Evolutionary conservation across 768 basidiomycete genomes (phyloP).

Genomic region (Pulveroboletus sp.): DNA sequence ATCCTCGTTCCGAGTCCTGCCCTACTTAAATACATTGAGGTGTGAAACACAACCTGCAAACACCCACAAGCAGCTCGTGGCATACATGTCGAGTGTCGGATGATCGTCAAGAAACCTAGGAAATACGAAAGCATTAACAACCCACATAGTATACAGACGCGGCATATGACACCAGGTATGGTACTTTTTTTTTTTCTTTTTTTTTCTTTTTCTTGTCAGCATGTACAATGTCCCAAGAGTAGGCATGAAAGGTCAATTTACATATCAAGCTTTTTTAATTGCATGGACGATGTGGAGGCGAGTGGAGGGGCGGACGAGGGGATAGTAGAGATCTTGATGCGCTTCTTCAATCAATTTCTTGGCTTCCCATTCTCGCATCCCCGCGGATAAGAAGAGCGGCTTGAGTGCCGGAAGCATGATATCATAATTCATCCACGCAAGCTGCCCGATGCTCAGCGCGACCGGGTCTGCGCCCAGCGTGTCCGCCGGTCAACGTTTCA

Average conservation of each 20-base stretch:
- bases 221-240: slow-evolving; percentile 20
- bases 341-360: slow-evolving; percentile 59
- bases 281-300: slow-evolving; percentile 63
- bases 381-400: slow-evolving; percentile 54
- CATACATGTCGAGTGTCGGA: slow-evolving; percentile 8
- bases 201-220: slow-evolving; percentile 10
- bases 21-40: slow-evolving; percentile 11
- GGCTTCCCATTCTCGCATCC: slow-evolving; percentile 51
- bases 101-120: slow-evolving; percentile 33
- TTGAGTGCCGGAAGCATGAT: slow-evolving; percentile 60
- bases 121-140: slow-evolving; percentile 89
- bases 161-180: slow-evolving; percentile 15
- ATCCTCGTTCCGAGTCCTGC: neutral
- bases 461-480: slow-evolving; percentile 43
- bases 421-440: slow-evolving; percentile 75
- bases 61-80: neutral
- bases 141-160: slow-evolving; percentile 35
- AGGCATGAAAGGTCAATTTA: neutral
- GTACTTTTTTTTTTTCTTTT: slow-evolving; percentile 26
- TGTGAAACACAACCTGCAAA: slow-evolving; percentile 1
- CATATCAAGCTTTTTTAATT: slow-evolving; percentile 28
- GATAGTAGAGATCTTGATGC: slow-evolving; percentile 64
- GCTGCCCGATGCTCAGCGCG: slow-evolving; percentile 61
- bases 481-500: slow-evolving; percentile 11
- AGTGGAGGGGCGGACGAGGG: slow-evolving; percentile 47